phyloP scores from a whole-genome alignment of 768 basidiomycete species.

The Tremella fuciformis region DNA sequence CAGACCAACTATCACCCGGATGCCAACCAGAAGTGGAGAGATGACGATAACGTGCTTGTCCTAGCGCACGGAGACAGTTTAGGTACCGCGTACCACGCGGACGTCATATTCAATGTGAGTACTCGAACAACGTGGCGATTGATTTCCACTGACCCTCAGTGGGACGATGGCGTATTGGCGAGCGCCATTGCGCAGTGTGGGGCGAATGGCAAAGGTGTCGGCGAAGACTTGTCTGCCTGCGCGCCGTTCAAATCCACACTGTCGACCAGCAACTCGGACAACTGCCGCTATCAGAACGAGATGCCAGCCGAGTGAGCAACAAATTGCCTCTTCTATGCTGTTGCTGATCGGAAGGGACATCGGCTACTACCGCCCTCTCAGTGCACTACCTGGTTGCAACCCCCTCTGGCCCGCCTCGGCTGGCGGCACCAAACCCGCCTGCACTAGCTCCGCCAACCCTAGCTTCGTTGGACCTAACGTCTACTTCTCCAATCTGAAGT shows the following conservation, averaged over 20 bases:
- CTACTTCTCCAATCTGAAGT: constrained; percentile 33
- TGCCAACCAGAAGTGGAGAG: constrained; percentile 34
- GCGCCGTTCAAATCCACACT: constrained; percentile 24
- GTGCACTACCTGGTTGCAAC: constrained; percentile 43
- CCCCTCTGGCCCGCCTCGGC: constrained; percentile 29
- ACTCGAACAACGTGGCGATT: background rate
- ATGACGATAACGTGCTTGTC: constrained; percentile 34
- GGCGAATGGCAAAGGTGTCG: constrained; percentile 22
- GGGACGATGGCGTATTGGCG: constrained; percentile 26
- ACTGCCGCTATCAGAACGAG: constrained; percentile 33
- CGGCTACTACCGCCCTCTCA: constrained; percentile 32
- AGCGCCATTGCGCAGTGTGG: constrained; percentile 33
- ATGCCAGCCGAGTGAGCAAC: constrained; percentile 40
- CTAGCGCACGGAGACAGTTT: constrained; percentile 38
- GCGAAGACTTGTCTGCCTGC: constrained; percentile 26
- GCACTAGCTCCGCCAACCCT: constrained; percentile 15
- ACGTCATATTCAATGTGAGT: constrained; percentile 40
- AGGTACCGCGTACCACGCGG: constrained; percentile 39
- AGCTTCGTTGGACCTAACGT: constrained; percentile 26
- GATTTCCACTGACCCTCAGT: constrained; percentile 21
- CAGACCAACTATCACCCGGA: constrained; percentile 34
- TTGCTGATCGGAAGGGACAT: constrained; percentile 27
- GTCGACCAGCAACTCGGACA: constrained; percentile 10
- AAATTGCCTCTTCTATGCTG: background rate
- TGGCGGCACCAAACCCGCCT: constrained; percentile 27